Percentiles rank a stretch among this genome's conserved stretches.
These are phyloP conservation scores for Zoysia matrella DNA, from an alignment of 202 grass and related monocot species.

Conservation along the genomic window DNA sequence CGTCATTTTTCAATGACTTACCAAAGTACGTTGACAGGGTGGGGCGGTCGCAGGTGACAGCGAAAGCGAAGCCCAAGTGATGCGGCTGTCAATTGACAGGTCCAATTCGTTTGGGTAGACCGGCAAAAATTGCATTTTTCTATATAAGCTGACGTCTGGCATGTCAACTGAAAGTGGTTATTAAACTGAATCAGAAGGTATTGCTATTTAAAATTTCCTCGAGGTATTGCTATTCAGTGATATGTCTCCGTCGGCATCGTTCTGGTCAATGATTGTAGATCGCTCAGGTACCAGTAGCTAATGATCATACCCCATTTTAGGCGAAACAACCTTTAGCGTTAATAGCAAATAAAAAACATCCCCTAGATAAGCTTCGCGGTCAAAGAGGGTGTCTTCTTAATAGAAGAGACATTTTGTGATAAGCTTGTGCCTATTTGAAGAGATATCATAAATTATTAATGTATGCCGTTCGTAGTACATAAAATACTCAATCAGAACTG, in stretches of 20 bases:
- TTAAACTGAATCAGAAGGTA: background rate
- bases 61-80: background rate
- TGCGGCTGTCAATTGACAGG: conserved; percentile 8
- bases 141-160: conserved; percentile 31
- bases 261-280: conserved; percentile 20
- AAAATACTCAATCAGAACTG: no score
- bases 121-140: conserved; percentile 11
- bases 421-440: no score
- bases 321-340: conserved; percentile 1
- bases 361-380: no score
- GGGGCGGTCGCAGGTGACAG: background rate
- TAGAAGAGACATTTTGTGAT: no score
- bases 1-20: conserved; percentile 20
- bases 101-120: background rate
- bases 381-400: no score
- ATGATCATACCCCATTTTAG: conserved; percentile 11
- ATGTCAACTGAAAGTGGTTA: conserved; percentile 33
- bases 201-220: background rate
- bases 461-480: no score
- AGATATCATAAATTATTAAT: no score
- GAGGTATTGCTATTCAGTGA: background rate
- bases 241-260: background rate
- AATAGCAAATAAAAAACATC: background rate
- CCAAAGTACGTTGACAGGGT: conserved; percentile 12
- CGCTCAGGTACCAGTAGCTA: conserved; percentile 14